Base-by-base conservation (phyloP, 2,329 filamentous ascomycete species). In the Pestalotiopsis sp. region DNA sequence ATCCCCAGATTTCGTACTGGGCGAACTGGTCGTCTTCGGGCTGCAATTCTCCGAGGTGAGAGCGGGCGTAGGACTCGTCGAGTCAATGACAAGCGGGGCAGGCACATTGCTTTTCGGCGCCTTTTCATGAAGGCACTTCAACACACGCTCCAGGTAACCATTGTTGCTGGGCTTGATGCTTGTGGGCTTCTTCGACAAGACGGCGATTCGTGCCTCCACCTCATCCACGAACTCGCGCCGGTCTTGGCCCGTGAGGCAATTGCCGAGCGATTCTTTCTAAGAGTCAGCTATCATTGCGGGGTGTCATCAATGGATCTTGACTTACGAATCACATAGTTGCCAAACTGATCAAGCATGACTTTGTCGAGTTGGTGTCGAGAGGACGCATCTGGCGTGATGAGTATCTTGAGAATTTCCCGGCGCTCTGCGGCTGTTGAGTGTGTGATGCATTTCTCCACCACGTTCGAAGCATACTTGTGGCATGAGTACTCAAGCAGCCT, bases 251-350 rank as follows among this genome's bases (percentile, higher is more conserved):
- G 90, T 83, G 14, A 70, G 57, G 6, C 49, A n/a, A 13, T 67
- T 61, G 13, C 31, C 31, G 31, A 36, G 67, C 62, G 14, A 67
- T 61, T 13, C 95, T 97, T 82, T 98, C 94, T 97, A 77, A 39
- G 68, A 13, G 70, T 80, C 69, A 78, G 78, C 77, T 71, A 27
- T 11, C 36, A 5, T 4, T n/a, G 23, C 36, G n/a, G 3, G 36
- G 14, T 4, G 36, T 38, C 13, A 63, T 58, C 12, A 25, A n/a
- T 25, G 25, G 12, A n/a, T 20, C 17, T 25, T 9, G 31, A 90
- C 94, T 90, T 89, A 97, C 94, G 95, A 70, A 98, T 92, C 5
- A 98, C 95, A 78, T 98, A 99, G 80, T 99, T 99, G 70, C 93
- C 96, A 78, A 91, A 98, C 72, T 93, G 92, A 78, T 99, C 95